Conservation (phyloP, 495 filamentous ascomycete genomes). For the Oidiodendron maius region DNA sequence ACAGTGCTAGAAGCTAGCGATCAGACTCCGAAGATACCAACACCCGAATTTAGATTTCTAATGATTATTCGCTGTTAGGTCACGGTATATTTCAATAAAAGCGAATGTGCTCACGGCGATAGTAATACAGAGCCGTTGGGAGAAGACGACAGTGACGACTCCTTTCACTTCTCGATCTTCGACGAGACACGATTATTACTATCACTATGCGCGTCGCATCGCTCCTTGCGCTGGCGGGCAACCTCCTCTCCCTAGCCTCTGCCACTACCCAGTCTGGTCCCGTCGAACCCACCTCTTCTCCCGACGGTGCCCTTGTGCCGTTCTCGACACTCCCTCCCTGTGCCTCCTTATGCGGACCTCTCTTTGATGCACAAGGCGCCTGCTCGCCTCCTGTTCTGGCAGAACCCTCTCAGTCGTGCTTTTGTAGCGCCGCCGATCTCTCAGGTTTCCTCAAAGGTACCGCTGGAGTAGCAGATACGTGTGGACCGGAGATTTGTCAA, state of each 20-base stretch:
- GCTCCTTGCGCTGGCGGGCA: not conserved
- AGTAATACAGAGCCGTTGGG: too few relatives aligned
- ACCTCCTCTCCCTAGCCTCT: conserved; percentile 11
- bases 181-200: not conserved
- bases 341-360: conserved; percentile 35
- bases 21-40: too few relatives aligned
- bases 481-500: conserved; percentile 9
- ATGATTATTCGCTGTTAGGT: too few relatives aligned
- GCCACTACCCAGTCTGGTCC: not conserved
- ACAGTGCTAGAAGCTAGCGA: too few relatives aligned
- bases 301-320: conserved; percentile 29
- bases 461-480: conserved; percentile 10
- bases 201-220: not conserved
- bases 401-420: conserved; percentile 34
- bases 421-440: conserved; percentile 37
- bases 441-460: conserved; percentile 27
- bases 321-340: conserved; percentile 39
- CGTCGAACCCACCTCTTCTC: not conserved
- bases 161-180: too few relatives aligned
- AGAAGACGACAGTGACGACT: too few relatives aligned
- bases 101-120: too few relatives aligned
- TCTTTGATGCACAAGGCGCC: conserved; percentile 50
- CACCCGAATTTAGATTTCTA: too few relatives aligned
- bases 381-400: conserved; percentile 36
- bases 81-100: too few relatives aligned